A percentile compares a stretch with the other conserved stretches of the same genome.
phyloP scores from a whole-genome alignment of 208 protist species.

The Trypanosoma boissoni region DNA sequence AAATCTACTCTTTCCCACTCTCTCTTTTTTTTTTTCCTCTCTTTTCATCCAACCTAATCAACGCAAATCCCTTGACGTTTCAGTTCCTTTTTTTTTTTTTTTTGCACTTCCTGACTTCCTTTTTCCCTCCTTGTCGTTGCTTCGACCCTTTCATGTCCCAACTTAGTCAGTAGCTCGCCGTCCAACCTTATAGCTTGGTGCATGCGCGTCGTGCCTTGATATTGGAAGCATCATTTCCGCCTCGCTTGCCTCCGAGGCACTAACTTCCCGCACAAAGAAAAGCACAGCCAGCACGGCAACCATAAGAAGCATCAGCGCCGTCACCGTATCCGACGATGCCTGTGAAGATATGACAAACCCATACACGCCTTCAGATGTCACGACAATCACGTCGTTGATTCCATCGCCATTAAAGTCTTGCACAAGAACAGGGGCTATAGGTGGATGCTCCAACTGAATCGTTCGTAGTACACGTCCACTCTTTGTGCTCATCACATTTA shows the following conservation, averaged over 20 bases:
- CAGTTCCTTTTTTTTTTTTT: not conserved
- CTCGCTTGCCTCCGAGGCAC: constrained; percentile 25
- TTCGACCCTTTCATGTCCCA: not conserved
- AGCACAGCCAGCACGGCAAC: constrained; percentile 68
- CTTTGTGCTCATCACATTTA: constrained; percentile 58
- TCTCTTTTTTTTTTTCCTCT: constrained; percentile 9
- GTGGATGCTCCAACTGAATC: constrained; percentile 44
- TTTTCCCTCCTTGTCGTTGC: not conserved
- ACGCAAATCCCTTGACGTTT: no score
- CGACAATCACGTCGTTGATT: constrained; percentile 84
- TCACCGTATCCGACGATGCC: constrained; percentile 64
- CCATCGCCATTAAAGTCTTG: constrained; percentile 88
- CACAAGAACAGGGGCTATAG: constrained; percentile 73
- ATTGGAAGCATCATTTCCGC: constrained; percentile 36
- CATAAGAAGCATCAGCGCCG: constrained; percentile 71
- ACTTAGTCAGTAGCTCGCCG: constrained; percentile 30
- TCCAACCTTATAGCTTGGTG: not conserved
- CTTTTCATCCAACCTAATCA: constrained; percentile 1
- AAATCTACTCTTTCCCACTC: not conserved
- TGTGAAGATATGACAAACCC: constrained; percentile 62
- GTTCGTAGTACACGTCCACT: constrained; percentile 61
- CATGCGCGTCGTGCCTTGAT: constrained; percentile 18
- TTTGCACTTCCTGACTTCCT: not conserved
- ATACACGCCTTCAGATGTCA: constrained; percentile 58
- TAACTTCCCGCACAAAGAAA: constrained; percentile 55